These are phyloP conservation scores for Vararia minispora DNA, from an alignment of 768 basidiomycete species.

Conservation along the genomic window DNA sequence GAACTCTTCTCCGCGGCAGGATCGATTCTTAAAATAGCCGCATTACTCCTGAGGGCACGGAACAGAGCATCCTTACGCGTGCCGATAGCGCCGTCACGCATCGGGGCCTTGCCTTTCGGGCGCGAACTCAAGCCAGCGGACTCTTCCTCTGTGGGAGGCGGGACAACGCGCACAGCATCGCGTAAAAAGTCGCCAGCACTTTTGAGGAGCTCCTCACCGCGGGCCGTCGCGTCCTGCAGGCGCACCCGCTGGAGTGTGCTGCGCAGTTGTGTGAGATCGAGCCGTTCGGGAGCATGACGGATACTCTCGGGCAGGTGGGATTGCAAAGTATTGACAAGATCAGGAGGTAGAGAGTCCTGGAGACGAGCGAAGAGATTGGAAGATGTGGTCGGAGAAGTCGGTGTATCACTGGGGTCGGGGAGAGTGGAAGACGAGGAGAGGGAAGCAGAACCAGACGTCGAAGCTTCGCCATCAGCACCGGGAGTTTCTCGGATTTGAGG, in stretches of 20 bases:
- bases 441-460: constrained; percentile 16
- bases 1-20: constrained; percentile 53
- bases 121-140: constrained; percentile 15
- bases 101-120: constrained; percentile 14
- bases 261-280: constrained; percentile 62
- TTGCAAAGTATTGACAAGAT: constrained; percentile 58
- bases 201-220: constrained; percentile 48
- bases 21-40: constrained; percentile 64
- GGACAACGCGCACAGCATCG: constrained; percentile 89
- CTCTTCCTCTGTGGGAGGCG: constrained; percentile 43
- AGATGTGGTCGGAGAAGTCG: constrained; percentile 23
- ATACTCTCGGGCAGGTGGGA: constrained; percentile 47
- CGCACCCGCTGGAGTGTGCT: constrained; percentile 56
- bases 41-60: constrained; percentile 60
- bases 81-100: constrained; percentile 16
- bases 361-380: constrained; percentile 55
- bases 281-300: constrained; percentile 36
- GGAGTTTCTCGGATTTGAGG: constrained; percentile 9
- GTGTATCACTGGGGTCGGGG: constrained; percentile 3
- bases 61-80: constrained; percentile 30
- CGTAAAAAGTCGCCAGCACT: constrained; percentile 40
- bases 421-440: constrained; percentile 9
- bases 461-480: constrained; percentile 13
- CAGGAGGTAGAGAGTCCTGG: constrained; percentile 65
- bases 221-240: constrained; percentile 42